Evolutionary conservation across 164 flowering plant genomes (phyloP).

Genomic region (Vitis rupestris): DNA sequence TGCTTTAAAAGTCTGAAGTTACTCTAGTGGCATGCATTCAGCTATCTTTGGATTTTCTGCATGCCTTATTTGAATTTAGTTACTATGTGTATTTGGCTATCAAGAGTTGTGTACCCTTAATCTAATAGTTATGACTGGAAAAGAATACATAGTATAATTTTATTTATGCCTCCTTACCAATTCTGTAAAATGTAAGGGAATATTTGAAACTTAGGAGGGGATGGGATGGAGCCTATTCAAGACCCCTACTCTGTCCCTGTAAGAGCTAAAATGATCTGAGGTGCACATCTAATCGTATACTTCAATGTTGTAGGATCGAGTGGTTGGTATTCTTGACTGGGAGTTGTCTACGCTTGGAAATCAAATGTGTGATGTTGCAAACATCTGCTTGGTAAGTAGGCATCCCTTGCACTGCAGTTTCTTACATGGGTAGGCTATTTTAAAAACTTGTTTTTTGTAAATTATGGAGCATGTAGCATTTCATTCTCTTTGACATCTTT

Average conservation of each 20-base stretch:
- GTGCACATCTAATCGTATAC: conserved; percentile 15
- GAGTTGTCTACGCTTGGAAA: conserved; percentile 96
- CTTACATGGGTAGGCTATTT: neutral
- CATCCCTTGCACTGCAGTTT: neutral
- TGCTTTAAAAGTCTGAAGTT: conserved; percentile 3
- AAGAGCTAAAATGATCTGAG: neutral
- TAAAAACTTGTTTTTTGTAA: neutral
- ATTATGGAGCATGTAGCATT: neutral
- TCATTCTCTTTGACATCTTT: neutral
- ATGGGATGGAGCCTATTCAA: too few species aligned
- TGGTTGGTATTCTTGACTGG: conserved; percentile 99
- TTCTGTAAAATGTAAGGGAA: too few species aligned
- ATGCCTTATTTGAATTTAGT: neutral
- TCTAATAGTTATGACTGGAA: too few species aligned
- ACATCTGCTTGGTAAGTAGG: conserved; percentile 73
- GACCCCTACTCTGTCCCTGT: too few species aligned
- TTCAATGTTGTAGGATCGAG: conserved; percentile 73
- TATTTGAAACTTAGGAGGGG: too few species aligned
- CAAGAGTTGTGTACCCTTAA: too few species aligned
- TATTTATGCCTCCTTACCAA: too few species aligned
- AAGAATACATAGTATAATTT: too few species aligned
- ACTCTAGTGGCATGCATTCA: neutral
- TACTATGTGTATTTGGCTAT: neutral
- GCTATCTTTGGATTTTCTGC: neutral
- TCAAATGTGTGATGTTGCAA: conserved; percentile 97